Conservation (phyloP, 2,329 filamentous ascomycete genomes). For the Colletotrichum camelliae region DNA sequence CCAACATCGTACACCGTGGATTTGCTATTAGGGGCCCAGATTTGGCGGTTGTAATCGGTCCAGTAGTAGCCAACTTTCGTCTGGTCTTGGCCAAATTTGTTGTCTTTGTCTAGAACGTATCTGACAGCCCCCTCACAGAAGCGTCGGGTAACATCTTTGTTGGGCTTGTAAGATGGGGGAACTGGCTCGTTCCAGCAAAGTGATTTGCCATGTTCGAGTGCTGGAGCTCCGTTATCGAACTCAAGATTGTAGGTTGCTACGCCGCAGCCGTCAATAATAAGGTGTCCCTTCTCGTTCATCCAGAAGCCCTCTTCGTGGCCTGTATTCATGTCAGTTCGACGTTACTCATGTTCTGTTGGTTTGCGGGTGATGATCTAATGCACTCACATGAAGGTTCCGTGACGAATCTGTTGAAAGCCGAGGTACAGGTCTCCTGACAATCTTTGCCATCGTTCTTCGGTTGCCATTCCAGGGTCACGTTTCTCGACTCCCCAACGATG, state of each 20-base stretch:
- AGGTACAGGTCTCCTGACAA: neutral
- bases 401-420: neutral
- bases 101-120: neutral
- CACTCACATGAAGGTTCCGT: neutral
- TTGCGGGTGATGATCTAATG: neutral
- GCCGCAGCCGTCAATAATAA: constrained; percentile 2
- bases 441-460: neutral
- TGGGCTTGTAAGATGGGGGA: neutral
- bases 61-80: neutral
- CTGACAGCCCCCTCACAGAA: neutral
- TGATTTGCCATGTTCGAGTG: neutral
- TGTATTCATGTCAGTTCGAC: neutral
- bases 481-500: neutral
- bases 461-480: neutral
- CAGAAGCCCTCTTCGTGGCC: constrained; percentile 1
- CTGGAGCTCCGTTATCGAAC: neutral
- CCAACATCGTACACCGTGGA: neutral
- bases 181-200: neutral
- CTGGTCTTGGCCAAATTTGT: neutral
- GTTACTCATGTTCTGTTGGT: neutral
- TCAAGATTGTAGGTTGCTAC: neutral
- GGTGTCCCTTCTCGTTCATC: neutral
- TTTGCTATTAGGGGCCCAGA: neutral
- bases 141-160: neutral
- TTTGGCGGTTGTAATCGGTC: constrained; percentile 7